Base-by-base conservation (phyloP, 805 yeast genomes). In the Sungouiella blattae region DNA sequence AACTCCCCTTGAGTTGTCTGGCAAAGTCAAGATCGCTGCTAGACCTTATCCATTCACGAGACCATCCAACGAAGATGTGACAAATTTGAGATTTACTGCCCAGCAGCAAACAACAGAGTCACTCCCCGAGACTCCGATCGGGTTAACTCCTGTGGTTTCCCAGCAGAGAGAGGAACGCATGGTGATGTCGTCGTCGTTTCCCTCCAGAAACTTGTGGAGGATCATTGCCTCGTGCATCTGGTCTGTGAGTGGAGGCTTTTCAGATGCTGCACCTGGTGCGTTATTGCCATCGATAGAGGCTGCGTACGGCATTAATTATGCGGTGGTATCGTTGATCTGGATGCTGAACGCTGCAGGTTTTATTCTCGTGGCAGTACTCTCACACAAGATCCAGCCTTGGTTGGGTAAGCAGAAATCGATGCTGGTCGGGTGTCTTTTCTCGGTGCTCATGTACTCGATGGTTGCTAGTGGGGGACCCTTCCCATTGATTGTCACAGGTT, bases 221-320 rank as follows among this genome's bases (percentile, higher is more conserved):
- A 42, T 43, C n/a, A 17, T 41, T 7, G 44, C 43, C 3, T 33
- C 45, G n/a, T 52, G 52, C 27, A 14, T 37, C 3, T 52, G 54
- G 49, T 25, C 50, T 3, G 28, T 44, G 28, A 32, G 46, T 4
- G 26, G 40, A 5, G 57, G 57, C 4, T 42, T 41, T 16, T 33
- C 41, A 1, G 57, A 52, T 14, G 55, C 52, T 6, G 46, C 54
- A 1, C 54, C 54, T 1, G 56, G 56, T 18, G 56, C 49, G 26
- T 37, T 52, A 13, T 43, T 52, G 32, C 52, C 50, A 17, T 44
- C 46, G 18, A 51, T 52, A n/a, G 52, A 51, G 18, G 34, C 35
- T 6, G 42, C 48, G 25, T 51, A 47, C 40, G 27, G 37, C 22
- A 38, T 52, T 22, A 38, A 46, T 5, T 52, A 51, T 24, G 30